Percentiles rank a stretch among this genome's conserved stretches.
Conservation (phyloP, 148 eudicot species). For the Camellia japonica region DNA sequence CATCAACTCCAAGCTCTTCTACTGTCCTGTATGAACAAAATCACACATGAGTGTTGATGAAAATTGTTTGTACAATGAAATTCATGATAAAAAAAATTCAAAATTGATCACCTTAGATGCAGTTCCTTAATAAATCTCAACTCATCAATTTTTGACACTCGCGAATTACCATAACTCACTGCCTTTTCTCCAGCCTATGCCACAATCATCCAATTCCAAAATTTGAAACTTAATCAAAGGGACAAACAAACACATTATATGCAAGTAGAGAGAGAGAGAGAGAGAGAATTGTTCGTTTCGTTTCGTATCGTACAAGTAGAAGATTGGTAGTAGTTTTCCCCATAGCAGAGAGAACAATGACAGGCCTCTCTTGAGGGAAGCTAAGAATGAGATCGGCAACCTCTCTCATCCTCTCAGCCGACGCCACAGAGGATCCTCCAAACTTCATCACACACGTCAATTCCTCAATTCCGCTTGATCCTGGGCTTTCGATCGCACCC, state of each 20-base stretch:
- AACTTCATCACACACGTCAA: constrained; percentile 51
- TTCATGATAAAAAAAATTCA: not conserved
- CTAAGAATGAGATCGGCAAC: constrained; percentile 46
- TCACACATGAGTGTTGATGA: not conserved
- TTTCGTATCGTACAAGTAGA: constrained; percentile 24
- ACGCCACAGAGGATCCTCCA: constrained; percentile 51
- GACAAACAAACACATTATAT: constrained; percentile 1
- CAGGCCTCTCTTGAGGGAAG: constrained; percentile 48
- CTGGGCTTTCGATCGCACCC: constrained; percentile 7
- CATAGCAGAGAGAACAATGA: constrained; percentile 63
- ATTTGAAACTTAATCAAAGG: not conserved
- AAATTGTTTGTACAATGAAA: not conserved
- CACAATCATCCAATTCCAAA: not conserved
- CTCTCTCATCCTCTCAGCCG: constrained; percentile 48
- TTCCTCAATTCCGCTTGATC: constrained; percentile 16
- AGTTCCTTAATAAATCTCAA: constrained; percentile 43
- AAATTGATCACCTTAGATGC: constrained; percentile 31
- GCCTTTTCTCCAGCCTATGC: constrained; percentile 61
- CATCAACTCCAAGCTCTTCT: constrained; percentile 41
- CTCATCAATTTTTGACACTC: constrained; percentile 36
- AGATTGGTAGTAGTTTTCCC: constrained; percentile 59
- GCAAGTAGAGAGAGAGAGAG: not conserved
- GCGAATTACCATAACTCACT: constrained; percentile 45
- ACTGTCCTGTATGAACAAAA: constrained; percentile 31
- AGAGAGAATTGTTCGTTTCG: not conserved